phyloP scores from a whole-genome alignment of 768 basidiomycete species.

The Strobilomyces dryophilus region DNA sequence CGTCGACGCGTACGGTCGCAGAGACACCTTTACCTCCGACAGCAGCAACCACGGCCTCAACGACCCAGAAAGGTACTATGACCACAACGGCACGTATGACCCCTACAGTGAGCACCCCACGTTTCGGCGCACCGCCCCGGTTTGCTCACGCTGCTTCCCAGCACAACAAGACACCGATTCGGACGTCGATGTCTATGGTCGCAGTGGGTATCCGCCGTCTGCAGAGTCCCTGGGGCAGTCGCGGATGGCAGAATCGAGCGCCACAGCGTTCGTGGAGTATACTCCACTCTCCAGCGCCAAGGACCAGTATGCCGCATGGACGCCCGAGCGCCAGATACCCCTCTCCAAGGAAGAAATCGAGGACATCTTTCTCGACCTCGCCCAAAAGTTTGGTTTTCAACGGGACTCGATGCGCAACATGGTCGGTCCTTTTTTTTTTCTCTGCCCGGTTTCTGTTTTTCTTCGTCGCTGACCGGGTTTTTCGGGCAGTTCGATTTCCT shows the following conservation, averaged over 20 bases:
- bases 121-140: conserved; percentile 5
- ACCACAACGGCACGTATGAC: conserved; percentile 60
- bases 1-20: conserved; percentile 54
- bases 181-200: conserved; percentile 69
- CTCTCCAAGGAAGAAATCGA: conserved; percentile 99
- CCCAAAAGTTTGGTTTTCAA: conserved; percentile 99
- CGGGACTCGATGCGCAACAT: conserved; percentile 93
- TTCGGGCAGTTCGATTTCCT: conserved; percentile 82
- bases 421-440: conserved; percentile 43
- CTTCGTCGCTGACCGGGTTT: conserved; percentile 6
- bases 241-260: conserved; percentile 61
- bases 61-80: conserved; percentile 52
- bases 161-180: conserved; percentile 83
- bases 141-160: conserved; percentile 24
- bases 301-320: conserved; percentile 96
- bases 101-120: conserved; percentile 46
- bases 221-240: conserved; percentile 70
- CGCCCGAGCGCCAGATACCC: conserved; percentile 87
- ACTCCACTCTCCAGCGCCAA: conserved; percentile 49
- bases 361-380: conserved; percentile 94
- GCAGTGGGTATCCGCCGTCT: conserved; percentile 58
- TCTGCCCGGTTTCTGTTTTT: neutral
- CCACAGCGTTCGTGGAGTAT: conserved; percentile 70
- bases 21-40: conserved; percentile 70
- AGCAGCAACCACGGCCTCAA: conserved; percentile 54